These are phyloP conservation scores for Paxillus ammoniavirescens DNA, from an alignment of 768 basidiomycete species.

Conservation along the genomic window DNA sequence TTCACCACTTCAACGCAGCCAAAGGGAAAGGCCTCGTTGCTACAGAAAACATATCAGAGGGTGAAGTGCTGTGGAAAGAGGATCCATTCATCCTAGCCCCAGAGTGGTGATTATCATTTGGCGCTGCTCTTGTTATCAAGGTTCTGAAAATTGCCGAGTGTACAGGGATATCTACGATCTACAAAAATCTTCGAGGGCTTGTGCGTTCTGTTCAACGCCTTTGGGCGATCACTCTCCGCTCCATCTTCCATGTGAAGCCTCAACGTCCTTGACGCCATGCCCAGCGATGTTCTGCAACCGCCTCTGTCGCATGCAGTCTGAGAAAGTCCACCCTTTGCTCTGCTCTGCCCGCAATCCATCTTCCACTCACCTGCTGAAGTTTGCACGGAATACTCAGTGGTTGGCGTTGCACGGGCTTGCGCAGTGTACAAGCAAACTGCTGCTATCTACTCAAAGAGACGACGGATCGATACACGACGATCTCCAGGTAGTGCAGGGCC, in stretches of 20 bases:
- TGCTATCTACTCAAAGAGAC: conserved; percentile 53
- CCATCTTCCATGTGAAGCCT: conserved; percentile 52
- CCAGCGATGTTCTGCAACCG: conserved; percentile 77
- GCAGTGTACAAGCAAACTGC: conserved; percentile 61
- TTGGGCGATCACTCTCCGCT: conserved; percentile 44
- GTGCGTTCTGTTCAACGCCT: conserved; percentile 72
- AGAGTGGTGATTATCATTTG: conserved; percentile 58
- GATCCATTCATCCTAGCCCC: conserved; percentile 80
- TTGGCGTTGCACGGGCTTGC: conserved; percentile 70
- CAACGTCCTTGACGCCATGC: conserved; percentile 45
- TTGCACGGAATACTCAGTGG: conserved; percentile 62
- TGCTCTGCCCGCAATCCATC: conserved; percentile 77
- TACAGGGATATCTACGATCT: conserved; percentile 76
- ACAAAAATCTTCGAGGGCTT: conserved; percentile 58
- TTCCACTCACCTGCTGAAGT: conserved; percentile 55
- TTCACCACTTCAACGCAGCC: conserved; percentile 61
- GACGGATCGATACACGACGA: conserved; percentile 37
- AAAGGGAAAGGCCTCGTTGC: conserved; percentile 88
- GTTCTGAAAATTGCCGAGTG: neutral
- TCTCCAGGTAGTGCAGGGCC: conserved; percentile 52
- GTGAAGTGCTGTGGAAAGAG: conserved; percentile 82
- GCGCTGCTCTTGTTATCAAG: neutral
- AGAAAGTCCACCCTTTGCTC: conserved; percentile 63
- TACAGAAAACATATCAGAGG: conserved; percentile 59
- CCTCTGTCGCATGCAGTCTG: conserved; percentile 67